Evolutionary conservation across 805 yeast species (phyloP), one percentile per base, ranked within the genome.

Genomic region (Spathaspora hagerdaliae): DNA sequence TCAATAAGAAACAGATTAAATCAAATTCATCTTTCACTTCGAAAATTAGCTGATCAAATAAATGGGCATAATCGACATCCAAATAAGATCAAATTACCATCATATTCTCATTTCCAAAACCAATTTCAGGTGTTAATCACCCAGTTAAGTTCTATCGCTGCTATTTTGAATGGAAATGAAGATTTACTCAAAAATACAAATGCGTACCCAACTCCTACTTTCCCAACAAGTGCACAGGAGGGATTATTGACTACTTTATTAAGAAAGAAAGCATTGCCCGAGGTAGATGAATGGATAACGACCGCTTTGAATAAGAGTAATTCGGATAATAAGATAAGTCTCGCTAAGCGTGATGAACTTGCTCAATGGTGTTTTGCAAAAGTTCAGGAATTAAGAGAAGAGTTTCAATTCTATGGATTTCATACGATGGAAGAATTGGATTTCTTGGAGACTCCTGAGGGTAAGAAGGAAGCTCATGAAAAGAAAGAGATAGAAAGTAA

Each of bases 241-340:
- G 87, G 89, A 2, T 72, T 94, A 32, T 67, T 91, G 42, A 86
- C 96, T 0, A 90, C 97, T 0, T 69, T 94, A 48, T 64, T 94
- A 48, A 76, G 98, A 47, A 94, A 91, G 61, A 92, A 91, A 60
- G 84, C 85, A 41, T 69, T 87, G 9, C 98, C 99, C 0, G 97
- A 91, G 51, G 96, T 92, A 2, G 87, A 82, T 42, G 86, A 81
- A 39, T 92, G 98, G 97, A 78, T 90, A 7, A 73, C 73, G 31
- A 63, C 67, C 15, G 70, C 58, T 52, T 47, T 59, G 14, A 50
- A 53, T 15, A 49, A 57, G 15, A 39, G 55, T 44, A 56, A 56
- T 41, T 31, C 35, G 12, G 24, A 13, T 31, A 14, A 31, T 15
- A 9, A 27, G 6, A 52, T 27, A 57, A 61, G 27, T 55, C 35